Evolutionary conservation across 208 protist genomes (phyloP), one percentile per base, ranked within the genome.

Genomic region (Acanthamoeba healyi): DNA sequence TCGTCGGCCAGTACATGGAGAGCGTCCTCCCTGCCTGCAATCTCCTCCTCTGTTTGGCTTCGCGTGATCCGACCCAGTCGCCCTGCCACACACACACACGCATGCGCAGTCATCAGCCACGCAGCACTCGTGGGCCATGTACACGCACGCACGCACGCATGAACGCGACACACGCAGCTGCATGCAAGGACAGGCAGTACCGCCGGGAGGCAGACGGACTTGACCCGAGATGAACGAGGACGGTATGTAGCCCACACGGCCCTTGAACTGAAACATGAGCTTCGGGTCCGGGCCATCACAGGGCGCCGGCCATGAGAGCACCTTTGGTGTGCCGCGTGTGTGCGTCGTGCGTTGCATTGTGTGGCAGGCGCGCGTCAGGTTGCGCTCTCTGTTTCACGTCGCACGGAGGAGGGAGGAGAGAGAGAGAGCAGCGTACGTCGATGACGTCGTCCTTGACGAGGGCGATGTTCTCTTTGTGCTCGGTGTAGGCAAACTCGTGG

Each of bases 361-460:
- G 29, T 2, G 15, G 29, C 72, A 74, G n/a, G 5, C 14, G 65
- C 38, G n/a, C 4, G 65, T 49, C 44, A 49, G 26, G n/a, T 26
- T 74, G 3, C 36, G 9, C 38, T 12, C 10, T 74, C 12, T 4
- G 15, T 4, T 61, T 61, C 17, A 24, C 17, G 10, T 2, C 54
- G 10, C 10, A 61, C 54, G 34, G 58, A 7, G 58, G n/a, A 67
- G 22, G n/a, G 14, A n/a, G 58, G 14, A 67, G 51, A 58, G 9
- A 51, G 36, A 10, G 22, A 15, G 42, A 40, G 38, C 0, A 22
- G 42, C 22, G 74, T 58, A 84, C 74, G 6, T 84, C 42, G 38
- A 84, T 44, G 10, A 84, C 74, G 29, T 84, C 74, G n/a, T 84
- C 74, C 29, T 84, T 84, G 24, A 19, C 7, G 74, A 84, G 74